phyloP scores from a whole-genome alignment of 495 filamentous ascomycete species.

The Talaromyces liani region DNA sequence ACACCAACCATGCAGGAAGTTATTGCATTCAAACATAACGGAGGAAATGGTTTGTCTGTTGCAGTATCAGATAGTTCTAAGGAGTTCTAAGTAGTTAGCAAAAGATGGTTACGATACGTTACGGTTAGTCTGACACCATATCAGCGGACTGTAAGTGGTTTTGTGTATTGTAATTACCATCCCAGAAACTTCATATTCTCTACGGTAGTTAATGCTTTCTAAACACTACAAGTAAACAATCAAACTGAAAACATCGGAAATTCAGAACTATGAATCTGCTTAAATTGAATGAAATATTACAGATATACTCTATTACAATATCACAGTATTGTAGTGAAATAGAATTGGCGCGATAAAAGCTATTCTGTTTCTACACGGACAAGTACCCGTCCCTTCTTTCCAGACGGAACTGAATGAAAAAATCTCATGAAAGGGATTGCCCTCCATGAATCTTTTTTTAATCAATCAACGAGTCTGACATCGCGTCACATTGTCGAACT shows the following conservation, averaged over 20 bases:
- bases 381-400: slow-evolving; percentile 1
- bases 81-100: too few relatives aligned
- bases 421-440: not conserved
- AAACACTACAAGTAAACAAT: not conserved
- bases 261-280: not conserved
- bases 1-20: not conserved
- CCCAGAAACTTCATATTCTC: not conserved
- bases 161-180: slow-evolving; percentile 3
- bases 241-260: not conserved
- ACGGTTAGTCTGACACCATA: not conserved
- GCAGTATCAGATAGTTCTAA: too few relatives aligned
- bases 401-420: not conserved
- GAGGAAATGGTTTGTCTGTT: too few relatives aligned
- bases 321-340: not conserved
- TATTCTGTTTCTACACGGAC: not conserved
- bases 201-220: not conserved
- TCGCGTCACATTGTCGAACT: not conserved
- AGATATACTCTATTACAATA: not conserved
- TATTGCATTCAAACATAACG: too few relatives aligned
- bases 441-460: not conserved
- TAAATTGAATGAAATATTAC: not conserved
- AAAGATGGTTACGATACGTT: not conserved
- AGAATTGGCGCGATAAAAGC: not conserved
- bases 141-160: not conserved
- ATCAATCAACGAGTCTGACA: not conserved